These are phyloP conservation scores for Setaria viridis DNA, from an alignment of 202 grass and related monocot genomes.

Conservation along the genomic window DNA sequence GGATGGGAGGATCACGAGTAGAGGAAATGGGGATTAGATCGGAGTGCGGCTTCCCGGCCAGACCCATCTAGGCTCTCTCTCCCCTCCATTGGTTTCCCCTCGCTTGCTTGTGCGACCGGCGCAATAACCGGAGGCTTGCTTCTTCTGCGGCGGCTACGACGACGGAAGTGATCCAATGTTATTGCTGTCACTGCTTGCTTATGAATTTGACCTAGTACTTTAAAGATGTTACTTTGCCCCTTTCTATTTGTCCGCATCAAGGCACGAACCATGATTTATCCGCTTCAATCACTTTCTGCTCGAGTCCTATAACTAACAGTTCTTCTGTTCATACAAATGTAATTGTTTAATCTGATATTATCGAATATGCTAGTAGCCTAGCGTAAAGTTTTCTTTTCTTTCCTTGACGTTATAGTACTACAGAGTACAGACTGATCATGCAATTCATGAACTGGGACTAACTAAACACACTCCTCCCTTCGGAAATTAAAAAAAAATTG, in stretches of 20 bases:
- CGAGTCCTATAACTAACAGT: background rate
- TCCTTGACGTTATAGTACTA: background rate
- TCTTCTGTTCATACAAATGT: background rate
- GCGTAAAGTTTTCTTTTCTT: background rate
- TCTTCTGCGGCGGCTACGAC: background rate
- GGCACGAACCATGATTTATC: background rate
- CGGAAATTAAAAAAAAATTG: background rate
- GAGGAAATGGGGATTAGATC: background rate
- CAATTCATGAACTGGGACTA: background rate
- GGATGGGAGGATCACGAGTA: background rate
- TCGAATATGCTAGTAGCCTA: too few species aligned
- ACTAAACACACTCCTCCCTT: background rate
- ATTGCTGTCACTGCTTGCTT: background rate
- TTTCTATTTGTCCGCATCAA: background rate
- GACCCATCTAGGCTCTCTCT: background rate
- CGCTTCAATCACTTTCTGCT: background rate
- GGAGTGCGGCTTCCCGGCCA: background rate
- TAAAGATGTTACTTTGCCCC: background rate
- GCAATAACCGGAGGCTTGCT: background rate
- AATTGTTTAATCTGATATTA: background rate
- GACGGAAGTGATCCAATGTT: background rate
- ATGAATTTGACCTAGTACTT: background rate
- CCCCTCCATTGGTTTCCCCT: background rate
- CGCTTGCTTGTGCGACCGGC: background rate
- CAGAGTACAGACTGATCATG: background rate